phyloP scores from a whole-genome alignment of 441 rosid species.

The Eruca vesicaria region DNA sequence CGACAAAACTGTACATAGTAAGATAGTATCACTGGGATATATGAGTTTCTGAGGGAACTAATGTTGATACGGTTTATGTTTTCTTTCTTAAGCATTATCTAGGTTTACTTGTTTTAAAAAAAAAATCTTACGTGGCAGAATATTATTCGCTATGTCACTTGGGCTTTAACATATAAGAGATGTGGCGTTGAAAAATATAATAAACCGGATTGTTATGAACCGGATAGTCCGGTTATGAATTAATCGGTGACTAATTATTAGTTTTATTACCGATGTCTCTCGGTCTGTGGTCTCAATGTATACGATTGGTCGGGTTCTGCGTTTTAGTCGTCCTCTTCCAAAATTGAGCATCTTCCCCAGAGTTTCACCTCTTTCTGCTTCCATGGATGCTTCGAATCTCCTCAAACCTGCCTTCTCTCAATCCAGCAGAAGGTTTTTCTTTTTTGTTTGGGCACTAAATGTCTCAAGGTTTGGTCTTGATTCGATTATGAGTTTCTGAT shows the following conservation, averaged over 20 bases:
- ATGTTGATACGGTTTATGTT: too few species aligned
- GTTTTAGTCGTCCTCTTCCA: slow-evolving; percentile 29
- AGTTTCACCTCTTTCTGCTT: slow-evolving; percentile 18
- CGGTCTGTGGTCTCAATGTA: slow-evolving; percentile 4
- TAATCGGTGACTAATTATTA: neutral
- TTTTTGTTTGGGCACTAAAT: too few species aligned
- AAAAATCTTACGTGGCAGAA: too few species aligned
- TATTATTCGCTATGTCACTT: too few species aligned
- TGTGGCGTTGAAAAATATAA: too few species aligned
- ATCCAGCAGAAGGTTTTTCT: slow-evolving; percentile 46
- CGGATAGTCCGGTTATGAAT: slow-evolving; percentile 1
- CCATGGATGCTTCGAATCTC: slow-evolving; percentile 31
- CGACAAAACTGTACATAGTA: neutral
- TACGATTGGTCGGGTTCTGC: slow-evolving; percentile 11
- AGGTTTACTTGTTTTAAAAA: too few species aligned
- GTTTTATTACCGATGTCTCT: neutral
- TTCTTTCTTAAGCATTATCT: too few species aligned
- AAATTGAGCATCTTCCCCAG: slow-evolving; percentile 12
- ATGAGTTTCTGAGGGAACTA: neutral
- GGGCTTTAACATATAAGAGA: too few species aligned
- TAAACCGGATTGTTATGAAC: neutral
- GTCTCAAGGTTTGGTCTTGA: neutral
- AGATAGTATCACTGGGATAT: neutral
- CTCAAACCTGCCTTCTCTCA: slow-evolving; percentile 40
- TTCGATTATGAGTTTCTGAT: neutral